A percentile compares a stretch with the other conserved stretches of the same genome.
Conservation (phyloP, 495 filamentous ascomycete species). For the Xylaria telfairii region DNA sequence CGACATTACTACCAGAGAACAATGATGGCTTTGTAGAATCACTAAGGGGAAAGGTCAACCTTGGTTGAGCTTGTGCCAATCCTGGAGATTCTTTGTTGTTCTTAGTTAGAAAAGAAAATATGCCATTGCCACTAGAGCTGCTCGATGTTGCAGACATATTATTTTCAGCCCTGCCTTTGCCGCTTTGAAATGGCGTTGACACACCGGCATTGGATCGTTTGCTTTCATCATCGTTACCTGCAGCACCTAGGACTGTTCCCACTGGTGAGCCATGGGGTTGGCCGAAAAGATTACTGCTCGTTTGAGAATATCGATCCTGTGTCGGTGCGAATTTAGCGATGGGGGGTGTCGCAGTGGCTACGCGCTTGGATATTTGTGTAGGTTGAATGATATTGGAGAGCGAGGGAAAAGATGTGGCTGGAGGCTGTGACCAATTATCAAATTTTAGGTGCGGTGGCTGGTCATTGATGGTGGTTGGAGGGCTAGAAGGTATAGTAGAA, state of each 20-base stretch:
- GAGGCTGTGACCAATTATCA: neutral
- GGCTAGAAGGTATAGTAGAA: neutral
- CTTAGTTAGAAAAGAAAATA: conserved; percentile 2
- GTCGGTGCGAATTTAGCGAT: neutral
- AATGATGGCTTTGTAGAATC: conserved; percentile 6
- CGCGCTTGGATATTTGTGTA: neutral
- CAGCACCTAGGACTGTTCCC: neutral
- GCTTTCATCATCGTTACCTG: neutral
- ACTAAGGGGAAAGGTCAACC: neutral
- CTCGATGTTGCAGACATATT: neutral
- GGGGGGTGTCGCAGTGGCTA: neutral
- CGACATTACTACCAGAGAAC: neutral
- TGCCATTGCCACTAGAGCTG: neutral
- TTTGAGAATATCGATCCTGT: neutral
- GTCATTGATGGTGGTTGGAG: neutral
- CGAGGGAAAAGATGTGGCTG: neutral
- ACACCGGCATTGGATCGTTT: neutral
- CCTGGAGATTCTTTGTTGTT: neutral
- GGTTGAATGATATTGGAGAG: neutral
- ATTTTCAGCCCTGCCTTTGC: neutral
- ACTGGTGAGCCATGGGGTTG: neutral
- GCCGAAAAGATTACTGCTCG: neutral
- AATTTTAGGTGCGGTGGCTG: neutral
- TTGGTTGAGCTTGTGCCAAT: neutral
- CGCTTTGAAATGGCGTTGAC: neutral